phyloP scores from a whole-genome alignment of 2,329 filamentous ascomycete genomes.

The Aspergillus sclerotialis region DNA sequence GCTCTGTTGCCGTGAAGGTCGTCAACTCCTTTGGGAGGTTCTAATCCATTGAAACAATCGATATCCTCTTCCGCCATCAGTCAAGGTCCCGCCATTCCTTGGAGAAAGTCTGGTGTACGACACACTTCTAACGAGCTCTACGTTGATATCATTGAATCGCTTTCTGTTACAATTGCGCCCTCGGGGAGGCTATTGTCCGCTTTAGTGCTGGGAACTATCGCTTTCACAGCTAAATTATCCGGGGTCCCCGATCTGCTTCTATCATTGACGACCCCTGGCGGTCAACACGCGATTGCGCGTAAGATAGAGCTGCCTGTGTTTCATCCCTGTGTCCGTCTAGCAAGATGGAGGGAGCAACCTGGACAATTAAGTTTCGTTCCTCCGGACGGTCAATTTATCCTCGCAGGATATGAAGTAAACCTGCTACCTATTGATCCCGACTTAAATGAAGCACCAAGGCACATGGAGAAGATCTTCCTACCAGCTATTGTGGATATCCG shows the following conservation, averaged over 20 bases:
- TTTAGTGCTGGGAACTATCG: slow-evolving; percentile 84
- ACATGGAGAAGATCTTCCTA: slow-evolving; percentile 62
- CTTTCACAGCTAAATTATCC: slow-evolving; percentile 91
- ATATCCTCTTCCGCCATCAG: slow-evolving; percentile 26
- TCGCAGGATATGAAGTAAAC: slow-evolving; percentile 92
- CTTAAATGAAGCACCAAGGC: slow-evolving; percentile 48
- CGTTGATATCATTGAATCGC: slow-evolving; percentile 86
- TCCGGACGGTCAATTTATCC: slow-evolving; percentile 85
- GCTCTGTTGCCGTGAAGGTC: slow-evolving; percentile 24
- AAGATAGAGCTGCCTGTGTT: slow-evolving; percentile 87
- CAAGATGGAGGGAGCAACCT: slow-evolving; percentile 80
- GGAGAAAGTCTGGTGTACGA: slow-evolving; percentile 83
- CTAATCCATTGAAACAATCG: slow-evolving; percentile 35
- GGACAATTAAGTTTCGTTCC: slow-evolving; percentile 95
- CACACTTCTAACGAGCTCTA: slow-evolving; percentile 98
- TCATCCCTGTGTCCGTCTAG: slow-evolving; percentile 86
- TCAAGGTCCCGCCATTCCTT: slow-evolving; percentile 60
- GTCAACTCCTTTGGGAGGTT: slow-evolving; percentile 32
- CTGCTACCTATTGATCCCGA: slow-evolving; percentile 65
- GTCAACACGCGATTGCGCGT: slow-evolving; percentile 66
- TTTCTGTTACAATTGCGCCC: slow-evolving; percentile 81
- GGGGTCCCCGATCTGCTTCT: slow-evolving; percentile 87
- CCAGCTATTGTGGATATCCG: slow-evolving; percentile 77
- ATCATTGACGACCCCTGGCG: slow-evolving; percentile 70
- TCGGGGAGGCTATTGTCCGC: slow-evolving; percentile 82